Percentiles rank a stretch among this genome's conserved stretches.
Evolutionary conservation across 2,329 filamentous ascomycete species (phyloP).

Genomic region (Arthrobotrys conoides): DNA sequence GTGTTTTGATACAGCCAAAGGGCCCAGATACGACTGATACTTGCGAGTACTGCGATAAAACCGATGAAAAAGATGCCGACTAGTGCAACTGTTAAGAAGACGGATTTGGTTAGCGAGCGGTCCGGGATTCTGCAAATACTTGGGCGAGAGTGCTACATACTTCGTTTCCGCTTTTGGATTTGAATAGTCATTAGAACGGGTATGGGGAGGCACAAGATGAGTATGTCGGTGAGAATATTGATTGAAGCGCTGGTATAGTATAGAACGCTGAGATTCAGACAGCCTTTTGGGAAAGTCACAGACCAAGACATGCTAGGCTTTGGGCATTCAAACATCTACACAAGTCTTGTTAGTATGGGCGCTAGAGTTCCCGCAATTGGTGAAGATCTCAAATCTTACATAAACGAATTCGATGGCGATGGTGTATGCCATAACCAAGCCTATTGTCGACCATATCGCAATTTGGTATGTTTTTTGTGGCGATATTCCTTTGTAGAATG

Average conservation of each 20-base stretch:
- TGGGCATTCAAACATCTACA: conserved; percentile 65
- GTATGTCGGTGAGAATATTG: conserved; percentile 69
- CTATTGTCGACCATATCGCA: conserved; percentile 65
- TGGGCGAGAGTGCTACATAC: conserved; percentile 23
- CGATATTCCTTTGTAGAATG: conserved; percentile 68
- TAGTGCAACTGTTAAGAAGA: conserved; percentile 35
- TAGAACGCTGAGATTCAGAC: conserved; percentile 66
- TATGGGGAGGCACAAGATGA: conserved; percentile 70
- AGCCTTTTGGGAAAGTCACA: conserved; percentile 64
- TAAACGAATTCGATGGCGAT: conserved; percentile 65
- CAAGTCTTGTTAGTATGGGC: conserved; percentile 28
- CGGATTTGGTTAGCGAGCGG: conserved; percentile 1
- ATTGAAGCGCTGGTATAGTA: conserved; percentile 68
- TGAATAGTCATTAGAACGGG: conserved; percentile 70
- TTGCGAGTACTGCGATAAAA: conserved; percentile 63
- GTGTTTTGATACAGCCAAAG: conserved; percentile 63
- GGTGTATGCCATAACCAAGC: conserved; percentile 65
- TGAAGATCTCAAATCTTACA: conserved; percentile 63
- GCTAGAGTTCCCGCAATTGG: conserved; percentile 44
- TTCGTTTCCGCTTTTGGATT: conserved; percentile 67
- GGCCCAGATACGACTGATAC: conserved; percentile 63
- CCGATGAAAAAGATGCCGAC: conserved; percentile 62
- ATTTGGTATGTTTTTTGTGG: conserved; percentile 63
- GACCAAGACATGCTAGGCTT: conserved; percentile 63
- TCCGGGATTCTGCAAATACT: background rate